These are phyloP conservation scores for Botrytis byssoidea DNA, from an alignment of 2,329 filamentous ascomycete genomes.

Conservation along the genomic window DNA sequence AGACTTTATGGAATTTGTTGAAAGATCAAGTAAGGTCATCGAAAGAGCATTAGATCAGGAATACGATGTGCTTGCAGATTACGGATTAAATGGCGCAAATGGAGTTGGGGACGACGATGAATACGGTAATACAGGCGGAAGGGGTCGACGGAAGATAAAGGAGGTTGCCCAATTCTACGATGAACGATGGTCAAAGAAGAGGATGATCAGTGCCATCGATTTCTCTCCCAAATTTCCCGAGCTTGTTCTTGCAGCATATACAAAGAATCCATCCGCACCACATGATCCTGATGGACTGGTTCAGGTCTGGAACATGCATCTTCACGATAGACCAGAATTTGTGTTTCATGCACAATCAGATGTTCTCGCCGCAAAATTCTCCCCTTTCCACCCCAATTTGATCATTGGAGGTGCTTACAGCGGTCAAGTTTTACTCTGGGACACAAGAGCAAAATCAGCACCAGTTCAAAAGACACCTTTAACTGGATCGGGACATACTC, in stretches of 20 bases:
- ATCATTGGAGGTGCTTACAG: slow-evolving; percentile 96
- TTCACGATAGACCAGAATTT: slow-evolving; percentile 92
- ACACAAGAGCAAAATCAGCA: slow-evolving; percentile 83
- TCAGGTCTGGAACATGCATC: slow-evolving; percentile 95
- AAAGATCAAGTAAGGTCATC: slow-evolving; percentile 94
- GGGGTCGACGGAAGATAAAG: slow-evolving; percentile 72
- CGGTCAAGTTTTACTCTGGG: slow-evolving; percentile 95
- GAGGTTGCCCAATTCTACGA: slow-evolving; percentile 94
- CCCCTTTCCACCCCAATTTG: slow-evolving; percentile 95
- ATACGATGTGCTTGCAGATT: slow-evolving; percentile 94
- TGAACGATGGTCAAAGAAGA: slow-evolving; percentile 93
- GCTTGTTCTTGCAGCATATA: slow-evolving; percentile 89
- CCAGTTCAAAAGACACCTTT: slow-evolving; percentile 96
- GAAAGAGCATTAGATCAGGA: slow-evolving; percentile 93
- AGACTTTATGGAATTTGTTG: slow-evolving; percentile 93
- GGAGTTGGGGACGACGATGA: slow-evolving; percentile 79
- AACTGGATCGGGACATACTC: slow-evolving; percentile 91
- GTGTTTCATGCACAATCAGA: slow-evolving; percentile 96
- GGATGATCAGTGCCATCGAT: slow-evolving; percentile 92
- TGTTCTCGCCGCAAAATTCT: slow-evolving; percentile 93
- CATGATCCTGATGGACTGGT: slow-evolving; percentile 92
- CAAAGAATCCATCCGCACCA: slow-evolving; percentile 92
- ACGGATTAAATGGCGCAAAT: slow-evolving; percentile 73
- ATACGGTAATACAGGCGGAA: slow-evolving; percentile 64
- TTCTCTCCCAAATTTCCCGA: slow-evolving; percentile 96